Conservation (phyloP, 352 stramenopile species). For the Pythium dissimile region DNA sequence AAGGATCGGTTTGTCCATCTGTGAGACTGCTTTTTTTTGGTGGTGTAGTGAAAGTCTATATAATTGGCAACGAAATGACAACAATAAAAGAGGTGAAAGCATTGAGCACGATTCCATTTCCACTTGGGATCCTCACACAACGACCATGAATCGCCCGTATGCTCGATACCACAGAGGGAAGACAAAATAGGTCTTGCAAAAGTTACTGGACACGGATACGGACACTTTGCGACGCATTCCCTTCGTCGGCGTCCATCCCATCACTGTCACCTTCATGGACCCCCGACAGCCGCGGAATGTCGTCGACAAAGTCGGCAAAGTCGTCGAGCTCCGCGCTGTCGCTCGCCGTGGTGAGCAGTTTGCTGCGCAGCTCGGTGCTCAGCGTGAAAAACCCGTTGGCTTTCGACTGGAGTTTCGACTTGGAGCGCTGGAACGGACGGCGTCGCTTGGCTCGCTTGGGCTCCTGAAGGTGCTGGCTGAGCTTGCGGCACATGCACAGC, state of each 20-base stretch:
- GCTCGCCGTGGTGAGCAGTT: neutral
- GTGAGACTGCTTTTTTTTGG: too few relatives aligned
- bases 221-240: too few relatives aligned
- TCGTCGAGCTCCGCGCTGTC: constrained; percentile 3
- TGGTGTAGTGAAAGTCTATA: too few relatives aligned
- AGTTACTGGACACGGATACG: too few relatives aligned
- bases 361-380: neutral
- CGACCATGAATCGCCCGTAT: too few relatives aligned
- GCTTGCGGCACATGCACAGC: constrained; percentile 35
- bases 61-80: too few relatives aligned
- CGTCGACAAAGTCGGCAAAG: constrained; percentile 15
- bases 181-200: too few relatives aligned
- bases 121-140: too few relatives aligned
- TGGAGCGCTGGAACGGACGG: neutral
- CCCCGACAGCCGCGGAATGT: constrained; percentile 6
- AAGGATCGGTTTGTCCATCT: neutral
- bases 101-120: too few relatives aligned
- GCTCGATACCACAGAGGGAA: too few relatives aligned
- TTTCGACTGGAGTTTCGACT: neutral
- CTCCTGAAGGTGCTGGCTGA: constrained; percentile 29
- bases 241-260: neutral
- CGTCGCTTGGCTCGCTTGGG: constrained; percentile 6
- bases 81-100: too few relatives aligned
- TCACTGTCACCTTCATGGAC: constrained; percentile 5
- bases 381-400: neutral